Evolutionary conservation across 148 eudicot genomes (phyloP).

Genomic region (Rhododendron simsii): DNA sequence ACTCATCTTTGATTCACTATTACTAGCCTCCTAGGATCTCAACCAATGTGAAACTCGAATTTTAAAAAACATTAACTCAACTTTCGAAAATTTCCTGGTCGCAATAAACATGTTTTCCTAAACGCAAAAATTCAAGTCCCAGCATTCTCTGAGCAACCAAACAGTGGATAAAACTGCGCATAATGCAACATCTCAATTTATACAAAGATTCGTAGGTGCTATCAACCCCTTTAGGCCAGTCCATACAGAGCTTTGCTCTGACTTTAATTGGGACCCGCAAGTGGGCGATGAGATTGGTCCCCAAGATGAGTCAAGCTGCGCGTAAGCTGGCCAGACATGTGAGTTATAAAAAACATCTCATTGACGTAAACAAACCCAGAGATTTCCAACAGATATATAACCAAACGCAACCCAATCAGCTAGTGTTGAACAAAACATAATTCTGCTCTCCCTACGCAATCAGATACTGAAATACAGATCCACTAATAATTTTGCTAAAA

Average conservation of each 20-base stretch:
- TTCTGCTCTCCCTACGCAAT: neutral
- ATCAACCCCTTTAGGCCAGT: too few species aligned
- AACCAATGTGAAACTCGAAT: neutral
- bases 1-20: neutral
- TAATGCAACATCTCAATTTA: neutral
- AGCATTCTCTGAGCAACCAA: slow-evolving; percentile 4
- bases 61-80: neutral
- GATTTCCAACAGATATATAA: neutral
- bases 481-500: neutral
- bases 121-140: neutral
- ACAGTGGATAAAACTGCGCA: neutral
- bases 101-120: neutral
- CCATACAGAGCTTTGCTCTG: too few species aligned
- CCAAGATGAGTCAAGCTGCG: neutral
- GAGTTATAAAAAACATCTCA: neutral
- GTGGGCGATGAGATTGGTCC: neutral
- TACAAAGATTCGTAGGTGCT: too few species aligned
- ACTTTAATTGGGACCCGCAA: neutral
- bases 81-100: neutral
- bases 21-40: neutral
- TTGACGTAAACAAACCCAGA: neutral
- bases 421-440: neutral
- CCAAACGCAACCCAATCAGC: neutral
- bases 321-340: neutral
- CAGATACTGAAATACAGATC: slow-evolving; percentile 2